Percentiles rank a stretch among this genome's conserved stretches.
phyloP scores from a whole-genome alignment of 1,284 basidiomycete genomes.

The Testicularia cyperi region DNA sequence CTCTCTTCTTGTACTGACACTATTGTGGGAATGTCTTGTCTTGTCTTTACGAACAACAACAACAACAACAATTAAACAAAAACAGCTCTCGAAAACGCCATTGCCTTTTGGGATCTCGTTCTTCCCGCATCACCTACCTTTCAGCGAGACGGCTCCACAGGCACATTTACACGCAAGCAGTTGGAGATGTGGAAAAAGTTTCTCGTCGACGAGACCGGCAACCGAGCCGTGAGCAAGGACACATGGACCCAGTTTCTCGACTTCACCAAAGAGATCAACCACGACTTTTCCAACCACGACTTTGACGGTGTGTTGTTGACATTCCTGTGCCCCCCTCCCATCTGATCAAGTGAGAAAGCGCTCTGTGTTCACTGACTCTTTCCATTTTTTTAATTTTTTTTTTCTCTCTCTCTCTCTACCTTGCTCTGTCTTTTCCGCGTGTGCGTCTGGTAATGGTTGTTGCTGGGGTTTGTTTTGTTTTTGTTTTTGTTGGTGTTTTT shows the following conservation, averaged over 20 bases:
- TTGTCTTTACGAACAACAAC: too few species aligned
- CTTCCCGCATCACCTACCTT: slow-evolving; percentile 76
- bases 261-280: slow-evolving; percentile 79
- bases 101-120: slow-evolving; percentile 81
- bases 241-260: slow-evolving; percentile 83
- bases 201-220: slow-evolving; percentile 68
- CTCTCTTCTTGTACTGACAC: too few species aligned
- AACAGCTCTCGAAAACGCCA: slow-evolving; percentile 72
- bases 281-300: slow-evolving; percentile 78
- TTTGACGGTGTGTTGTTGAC: too few species aligned
- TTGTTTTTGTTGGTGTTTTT: slow-evolving; percentile 4
- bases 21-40: too few species aligned
- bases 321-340: too few species aligned
- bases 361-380: too few species aligned
- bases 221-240: slow-evolving; percentile 86
- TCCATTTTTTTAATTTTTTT: too few species aligned
- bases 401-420: too few species aligned
- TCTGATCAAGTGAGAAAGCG: too few species aligned
- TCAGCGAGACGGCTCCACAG: slow-evolving; percentile 52
- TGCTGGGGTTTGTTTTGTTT: background rate
- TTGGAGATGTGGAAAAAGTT: slow-evolving; percentile 83
- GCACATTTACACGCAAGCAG: slow-evolving; percentile 71
- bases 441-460: too few species aligned
- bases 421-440: too few species aligned
- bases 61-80: too few species aligned